Evolutionary conservation across 169 alveolate genomes (phyloP).

Genomic region (Gregarina niphandrodes): DNA sequence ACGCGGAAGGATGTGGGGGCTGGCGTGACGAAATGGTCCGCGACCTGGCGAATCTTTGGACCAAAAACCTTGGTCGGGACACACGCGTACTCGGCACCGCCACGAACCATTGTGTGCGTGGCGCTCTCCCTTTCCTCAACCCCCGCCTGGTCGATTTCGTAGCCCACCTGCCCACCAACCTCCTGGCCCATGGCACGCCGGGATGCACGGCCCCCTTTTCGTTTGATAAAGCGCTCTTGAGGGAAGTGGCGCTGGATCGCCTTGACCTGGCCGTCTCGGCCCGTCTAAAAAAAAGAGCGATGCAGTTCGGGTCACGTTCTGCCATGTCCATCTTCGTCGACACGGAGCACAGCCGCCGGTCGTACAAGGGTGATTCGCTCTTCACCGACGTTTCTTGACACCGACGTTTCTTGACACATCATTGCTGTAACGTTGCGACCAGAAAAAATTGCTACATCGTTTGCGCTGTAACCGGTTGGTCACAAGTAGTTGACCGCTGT

Average conservation of each 20-base stretch:
- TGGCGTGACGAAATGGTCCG: constrained; percentile 11
- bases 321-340: too few relatives aligned
- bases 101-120: not conserved
- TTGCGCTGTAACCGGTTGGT: too few relatives aligned
- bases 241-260: too few relatives aligned
- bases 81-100: constrained; percentile 8
- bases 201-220: constrained; percentile 2
- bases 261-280: constrained; percentile 6
- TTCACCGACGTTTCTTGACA: too few relatives aligned
- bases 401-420: too few relatives aligned
- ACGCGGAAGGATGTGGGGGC: constrained; percentile 8
- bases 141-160: constrained; percentile 6
- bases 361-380: too few relatives aligned
- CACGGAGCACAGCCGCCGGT: too few relatives aligned
- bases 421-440: too few relatives aligned
- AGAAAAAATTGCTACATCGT: too few relatives aligned
- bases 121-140: constrained; percentile 8
- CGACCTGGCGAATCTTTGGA: constrained; percentile 14
- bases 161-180: constrained; percentile 5
- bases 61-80: constrained; percentile 16
- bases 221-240: too few relatives aligned
- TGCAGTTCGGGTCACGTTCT: constrained; percentile 18
- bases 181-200: constrained; percentile 4
- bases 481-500: too few relatives aligned
- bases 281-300: constrained; percentile 11